A percentile compares a stretch with the other conserved stretches of the same genome.
These are phyloP conservation scores for Pulicaria dysenterica DNA, from an alignment of 129 eudicot genomes.

Conservation along the genomic window DNA sequence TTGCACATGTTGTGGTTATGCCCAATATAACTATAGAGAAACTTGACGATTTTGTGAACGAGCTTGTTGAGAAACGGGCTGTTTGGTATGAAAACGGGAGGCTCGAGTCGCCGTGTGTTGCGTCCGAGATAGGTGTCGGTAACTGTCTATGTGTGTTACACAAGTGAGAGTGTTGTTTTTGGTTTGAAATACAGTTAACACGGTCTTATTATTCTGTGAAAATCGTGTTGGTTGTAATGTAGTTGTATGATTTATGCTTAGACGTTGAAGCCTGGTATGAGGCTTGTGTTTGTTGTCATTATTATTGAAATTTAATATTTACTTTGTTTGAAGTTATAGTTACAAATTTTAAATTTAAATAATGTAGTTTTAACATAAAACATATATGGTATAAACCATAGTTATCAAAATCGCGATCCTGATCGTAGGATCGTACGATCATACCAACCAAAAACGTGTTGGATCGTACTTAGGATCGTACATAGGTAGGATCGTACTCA, in stretches of 20 bases:
- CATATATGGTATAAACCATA: too few relatives aligned
- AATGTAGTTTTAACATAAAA: too few relatives aligned
- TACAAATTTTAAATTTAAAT: too few relatives aligned
- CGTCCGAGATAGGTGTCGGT: conserved; percentile 66
- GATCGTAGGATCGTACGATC: too few relatives aligned
- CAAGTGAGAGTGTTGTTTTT: conserved; percentile 39
- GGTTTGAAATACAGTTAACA: background rate
- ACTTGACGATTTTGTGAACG: conserved; percentile 67
- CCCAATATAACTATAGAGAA: conserved; percentile 84
- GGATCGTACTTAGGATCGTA: too few relatives aligned
- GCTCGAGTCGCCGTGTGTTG: conserved; percentile 82
- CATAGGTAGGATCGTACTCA: too few relatives aligned
- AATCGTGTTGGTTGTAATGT: conserved; percentile 29
- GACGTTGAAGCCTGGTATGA: background rate
- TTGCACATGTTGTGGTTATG: conserved; percentile 96
- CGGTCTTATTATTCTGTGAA: background rate
- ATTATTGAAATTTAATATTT: background rate
- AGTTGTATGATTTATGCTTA: conserved; percentile 5
- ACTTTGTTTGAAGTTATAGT: too few relatives aligned
- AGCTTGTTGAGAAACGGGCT: conserved; percentile 56
- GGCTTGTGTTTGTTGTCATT: background rate
- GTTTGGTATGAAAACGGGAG: conserved; percentile 62
- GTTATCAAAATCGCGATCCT: too few relatives aligned
- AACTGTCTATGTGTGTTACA: conserved; percentile 74
- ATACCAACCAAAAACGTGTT: too few relatives aligned